Percentiles rank a stretch among this genome's conserved stretches.
phyloP scores from a whole-genome alignment of 345 rosid genomes.

The Corchorus capsularis region DNA sequence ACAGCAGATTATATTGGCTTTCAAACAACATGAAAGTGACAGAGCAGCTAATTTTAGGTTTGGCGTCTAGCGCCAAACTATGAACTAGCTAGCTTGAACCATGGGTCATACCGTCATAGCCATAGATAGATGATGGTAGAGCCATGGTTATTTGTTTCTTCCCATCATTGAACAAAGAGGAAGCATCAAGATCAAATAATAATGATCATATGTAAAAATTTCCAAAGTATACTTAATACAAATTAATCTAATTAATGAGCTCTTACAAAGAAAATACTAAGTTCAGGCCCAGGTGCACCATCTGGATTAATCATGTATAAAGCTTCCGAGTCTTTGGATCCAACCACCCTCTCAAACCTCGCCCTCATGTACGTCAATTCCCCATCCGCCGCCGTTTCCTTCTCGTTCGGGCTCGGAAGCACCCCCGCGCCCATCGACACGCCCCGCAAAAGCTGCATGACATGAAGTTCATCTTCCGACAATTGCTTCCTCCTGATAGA shows the following conservation, averaged over 20 bases:
- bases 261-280: slow-evolving; percentile 88
- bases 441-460: slow-evolving; percentile 79
- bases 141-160: slow-evolving; percentile 11
- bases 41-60: slow-evolving; percentile 9
- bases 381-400: slow-evolving; percentile 58
- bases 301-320: slow-evolving; percentile 95
- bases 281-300: slow-evolving; percentile 80
- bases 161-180: not conserved
- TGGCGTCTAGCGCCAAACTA: not conserved
- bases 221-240: not conserved
- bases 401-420: slow-evolving; percentile 63
- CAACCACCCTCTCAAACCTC: slow-evolving; percentile 81
- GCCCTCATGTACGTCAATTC: slow-evolving; percentile 93
- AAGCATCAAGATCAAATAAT: not conserved
- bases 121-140: not conserved
- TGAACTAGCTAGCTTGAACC: slow-evolving; percentile 11
- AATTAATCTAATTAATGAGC: slow-evolving; percentile 49
- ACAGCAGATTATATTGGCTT: slow-evolving; percentile 8
- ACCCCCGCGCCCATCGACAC: slow-evolving; percentile 99
- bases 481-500: slow-evolving; percentile 82
- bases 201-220: not conserved
- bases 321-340: slow-evolving; percentile 92
- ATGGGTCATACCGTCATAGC: not conserved
- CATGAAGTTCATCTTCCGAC: slow-evolving; percentile 86
- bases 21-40: slow-evolving; percentile 16